These are phyloP conservation scores for Rhizopogon roseolus DNA, from an alignment of 768 basidiomycete genomes.

Conservation along the genomic window DNA sequence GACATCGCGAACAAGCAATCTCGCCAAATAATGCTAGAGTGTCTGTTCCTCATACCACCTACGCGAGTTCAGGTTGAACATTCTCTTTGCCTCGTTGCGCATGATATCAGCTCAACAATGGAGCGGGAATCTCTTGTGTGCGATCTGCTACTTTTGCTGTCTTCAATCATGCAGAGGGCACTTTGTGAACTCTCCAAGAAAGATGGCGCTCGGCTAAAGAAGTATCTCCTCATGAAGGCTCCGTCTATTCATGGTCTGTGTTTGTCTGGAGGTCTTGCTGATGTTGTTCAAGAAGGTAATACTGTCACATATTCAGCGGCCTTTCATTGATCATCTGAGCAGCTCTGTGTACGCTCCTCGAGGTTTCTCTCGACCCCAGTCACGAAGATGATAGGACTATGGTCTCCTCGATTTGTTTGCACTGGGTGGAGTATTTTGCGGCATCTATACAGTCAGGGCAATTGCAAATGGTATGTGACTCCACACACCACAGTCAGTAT, in stretches of 20 bases:
- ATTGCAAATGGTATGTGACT: not conserved
- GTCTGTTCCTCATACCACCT: slow-evolving; percentile 22
- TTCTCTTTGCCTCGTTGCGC: slow-evolving; percentile 33
- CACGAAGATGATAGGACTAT: slow-evolving; percentile 34
- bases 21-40: slow-evolving; percentile 31
- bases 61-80: slow-evolving; percentile 28
- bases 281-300: slow-evolving; percentile 31
- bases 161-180: slow-evolving; percentile 30
- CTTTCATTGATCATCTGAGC: slow-evolving; percentile 3
- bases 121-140: slow-evolving; percentile 17
- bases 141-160: slow-evolving; percentile 35
- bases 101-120: slow-evolving; percentile 24
- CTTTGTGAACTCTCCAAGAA: slow-evolving; percentile 18
- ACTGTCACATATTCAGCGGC: not conserved
- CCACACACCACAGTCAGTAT: not conserved
- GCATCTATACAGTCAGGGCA: not conserved
- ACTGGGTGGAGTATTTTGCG: slow-evolving; percentile 33
- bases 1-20: slow-evolving; percentile 14
- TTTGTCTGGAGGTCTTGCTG: slow-evolving; percentile 19
- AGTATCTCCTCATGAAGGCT: slow-evolving; percentile 30
- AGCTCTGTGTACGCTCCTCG: slow-evolving; percentile 43
- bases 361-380: slow-evolving; percentile 30
- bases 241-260: slow-evolving; percentile 31
- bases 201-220: slow-evolving; percentile 36
- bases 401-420: slow-evolving; percentile 32